Base-by-base conservation (phyloP, 768 basidiomycete species). In the Termitomyces sp. region DNA sequence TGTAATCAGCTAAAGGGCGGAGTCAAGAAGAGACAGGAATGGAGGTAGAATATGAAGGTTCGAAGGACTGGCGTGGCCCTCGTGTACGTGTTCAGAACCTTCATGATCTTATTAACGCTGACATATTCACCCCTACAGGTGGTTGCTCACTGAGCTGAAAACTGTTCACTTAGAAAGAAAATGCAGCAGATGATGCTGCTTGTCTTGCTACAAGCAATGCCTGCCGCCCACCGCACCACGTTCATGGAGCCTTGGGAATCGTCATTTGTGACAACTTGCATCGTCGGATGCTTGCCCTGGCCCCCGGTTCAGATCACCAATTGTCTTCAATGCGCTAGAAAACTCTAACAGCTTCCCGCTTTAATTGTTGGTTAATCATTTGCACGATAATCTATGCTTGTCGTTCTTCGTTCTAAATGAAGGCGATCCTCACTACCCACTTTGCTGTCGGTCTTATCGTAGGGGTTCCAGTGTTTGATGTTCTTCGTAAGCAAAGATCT, bases 1-100 rank as follows among this genome's bases (percentile, higher is more conserved):
- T 77, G 76, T 58, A 72, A 75, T 59, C 71, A 72, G 58, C 65
- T 68, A 56, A 70, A 66, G 42, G 38, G 46, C 10, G 56, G 56
- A 17, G 29, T 51, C 8, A 45, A 54, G 5, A 59, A 58, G 41
- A 56, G 43, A 42, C 59, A 56, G 14, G 63, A 60, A 29, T 62
- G 63, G 61, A 61, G 63, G 52, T 64, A 62, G 56, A 57, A 42
- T 12, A 23, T n/a, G 35, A 1, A 29, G 4, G 12, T 2, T 27
- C 11, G 43, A 21, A 29, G 34, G n/a, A 19, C 25, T 44, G 46
- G 42, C n/a, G 40, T 49, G 46, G 37, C 23, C 37, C 41, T 56
- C 50, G 53, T 42, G 54, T 62, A 44, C 12, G 59, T 54, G 17
- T 40, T 48, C 11, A 5, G 11, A 11, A 47, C 19, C 4, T 29